Conservation (phyloP, 2,329 filamentous ascomycete genomes). For the Parascedosporium putredinis region DNA sequence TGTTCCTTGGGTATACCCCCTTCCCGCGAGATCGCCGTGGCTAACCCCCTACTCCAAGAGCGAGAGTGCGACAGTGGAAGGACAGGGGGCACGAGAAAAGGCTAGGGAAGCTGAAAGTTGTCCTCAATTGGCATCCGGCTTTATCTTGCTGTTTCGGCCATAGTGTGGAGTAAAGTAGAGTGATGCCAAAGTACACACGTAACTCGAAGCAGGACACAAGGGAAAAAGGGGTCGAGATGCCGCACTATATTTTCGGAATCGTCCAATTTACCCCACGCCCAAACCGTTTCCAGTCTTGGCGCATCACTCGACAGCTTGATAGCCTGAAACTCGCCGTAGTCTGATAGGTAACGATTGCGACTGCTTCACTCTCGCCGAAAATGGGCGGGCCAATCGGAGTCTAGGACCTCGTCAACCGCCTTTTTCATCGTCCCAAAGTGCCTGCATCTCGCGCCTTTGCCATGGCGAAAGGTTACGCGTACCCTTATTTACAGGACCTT, state of each 20-base stretch:
- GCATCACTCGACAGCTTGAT: neutral
- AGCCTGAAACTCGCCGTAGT: neutral
- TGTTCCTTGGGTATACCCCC: too few relatives aligned
- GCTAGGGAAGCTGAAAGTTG: neutral
- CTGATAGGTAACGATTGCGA: neutral
- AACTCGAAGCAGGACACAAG: too few relatives aligned
- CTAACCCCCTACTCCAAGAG: too few relatives aligned
- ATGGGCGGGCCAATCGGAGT: neutral
- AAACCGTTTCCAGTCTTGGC: slow-evolving; percentile 1
- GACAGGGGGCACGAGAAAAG: too few relatives aligned
- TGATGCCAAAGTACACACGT: too few relatives aligned
- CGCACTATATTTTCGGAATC: neutral
- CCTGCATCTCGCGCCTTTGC: neutral
- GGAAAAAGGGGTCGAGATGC: neutral
- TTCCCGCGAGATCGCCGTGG: too few relatives aligned
- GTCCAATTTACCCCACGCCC: neutral
- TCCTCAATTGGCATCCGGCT: neutral
- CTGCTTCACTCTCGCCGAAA: neutral
- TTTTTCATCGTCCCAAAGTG: neutral
- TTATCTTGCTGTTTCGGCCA: neutral
- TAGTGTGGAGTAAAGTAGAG: neutral
- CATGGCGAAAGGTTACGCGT: neutral
- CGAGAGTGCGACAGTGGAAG: too few relatives aligned
- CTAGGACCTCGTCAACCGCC: too few relatives aligned
- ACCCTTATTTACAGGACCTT: neutral